These are phyloP conservation scores for Herpetospermum pedunculosum DNA, from an alignment of 306 rosid species.

Conservation along the genomic window DNA sequence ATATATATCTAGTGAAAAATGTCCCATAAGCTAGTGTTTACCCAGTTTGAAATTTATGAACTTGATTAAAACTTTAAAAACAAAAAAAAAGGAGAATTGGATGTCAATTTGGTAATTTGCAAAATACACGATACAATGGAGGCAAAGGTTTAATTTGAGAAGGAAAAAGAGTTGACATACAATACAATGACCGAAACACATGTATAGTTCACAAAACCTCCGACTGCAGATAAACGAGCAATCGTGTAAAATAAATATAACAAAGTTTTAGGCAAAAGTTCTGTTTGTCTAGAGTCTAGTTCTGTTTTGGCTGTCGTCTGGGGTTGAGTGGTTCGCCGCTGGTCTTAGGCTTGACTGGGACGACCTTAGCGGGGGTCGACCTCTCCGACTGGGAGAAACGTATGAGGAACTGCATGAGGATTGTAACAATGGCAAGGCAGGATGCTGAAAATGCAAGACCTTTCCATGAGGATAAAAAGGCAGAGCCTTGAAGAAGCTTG, in stretches of 20 bases:
- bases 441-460: slow-evolving; percentile 57
- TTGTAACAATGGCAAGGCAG: slow-evolving; percentile 46
- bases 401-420: slow-evolving; percentile 74
- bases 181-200: background rate
- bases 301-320: background rate
- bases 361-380: slow-evolving; percentile 63
- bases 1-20: too few species aligned
- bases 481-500: slow-evolving; percentile 61
- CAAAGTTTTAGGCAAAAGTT: background rate
- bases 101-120: background rate
- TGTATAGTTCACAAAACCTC: background rate
- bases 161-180: background rate
- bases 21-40: too few species aligned
- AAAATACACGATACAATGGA: background rate
- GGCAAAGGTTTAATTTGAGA: background rate
- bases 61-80: too few species aligned
- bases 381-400: slow-evolving; percentile 81
- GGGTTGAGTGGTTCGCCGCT: background rate
- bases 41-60: too few species aligned
- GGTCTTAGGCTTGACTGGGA: slow-evolving; percentile 19
- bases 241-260: background rate
- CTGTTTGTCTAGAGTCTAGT: background rate
- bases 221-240: background rate
- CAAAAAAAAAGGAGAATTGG: background rate
- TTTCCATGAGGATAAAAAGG: slow-evolving; percentile 73